Evolutionary conservation across 768 basidiomycete genomes (phyloP), one percentile per base, ranked within the genome.

Genomic region (Panaeolus papilionaceus): DNA sequence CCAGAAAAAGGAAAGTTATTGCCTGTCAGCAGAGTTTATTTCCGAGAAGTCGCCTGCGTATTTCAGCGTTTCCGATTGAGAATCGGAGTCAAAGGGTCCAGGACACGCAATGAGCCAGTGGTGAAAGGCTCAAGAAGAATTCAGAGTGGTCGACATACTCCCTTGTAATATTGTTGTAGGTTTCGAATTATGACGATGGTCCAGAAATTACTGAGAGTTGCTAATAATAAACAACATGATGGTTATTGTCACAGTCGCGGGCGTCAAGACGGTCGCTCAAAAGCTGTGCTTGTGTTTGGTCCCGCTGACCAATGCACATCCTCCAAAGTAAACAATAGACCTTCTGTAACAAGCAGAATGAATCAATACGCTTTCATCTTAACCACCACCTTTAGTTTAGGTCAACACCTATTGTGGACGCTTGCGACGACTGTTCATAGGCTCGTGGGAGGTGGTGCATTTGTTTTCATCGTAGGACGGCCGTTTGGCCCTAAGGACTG

Each of bases 401-500:
- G 54, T 58, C 54, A 58, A 33, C 54, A 58, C 26, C 54, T 37
- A 58, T 58, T 33, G 54, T 2, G 54, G 54, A 58, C 54, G 33
- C 26, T 58, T 9, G 14, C 28, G 4, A 58, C 54, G 28, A 33
- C 54, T 28, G 54, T 58, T 58, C 16, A 58, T 8, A 58, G 54
- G 54, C 28, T 58, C 33, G 54, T 58, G 54, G 54, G 54, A 58
- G 54, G 54, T 37, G 54, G 54, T 28, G 54, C 54, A 58, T 58
- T 58, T 58, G 54, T 33, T 58, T 28, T 28, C 26, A 33, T 58
- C 12, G 26, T 28, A 58, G 54, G 54, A 58, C 54, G 54, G 54
- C 54, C 54, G 4, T 58, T 58, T 58, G 54, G 54, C 54, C 54
- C 54, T 58, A 58, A 58, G 54, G 26, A 58, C 33, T 58, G 54